Evolutionary conservation across 176 grass and related monocot species (phyloP).

Genomic region (Triticum dicoccoides): DNA sequence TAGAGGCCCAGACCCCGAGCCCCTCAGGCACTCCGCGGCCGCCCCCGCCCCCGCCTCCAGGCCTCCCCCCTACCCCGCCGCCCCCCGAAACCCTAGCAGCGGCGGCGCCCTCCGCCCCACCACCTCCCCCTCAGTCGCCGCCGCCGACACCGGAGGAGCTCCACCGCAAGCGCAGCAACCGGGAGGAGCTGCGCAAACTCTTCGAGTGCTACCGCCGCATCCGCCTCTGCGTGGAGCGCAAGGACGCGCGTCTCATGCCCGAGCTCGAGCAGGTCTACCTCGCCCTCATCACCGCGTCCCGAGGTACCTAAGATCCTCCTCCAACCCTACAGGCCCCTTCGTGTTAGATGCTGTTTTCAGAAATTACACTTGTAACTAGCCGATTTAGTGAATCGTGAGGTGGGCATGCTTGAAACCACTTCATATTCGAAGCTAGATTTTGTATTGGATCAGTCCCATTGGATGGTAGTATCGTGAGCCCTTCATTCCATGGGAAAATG

Average conservation of each 20-base stretch:
- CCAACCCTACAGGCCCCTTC: background rate
- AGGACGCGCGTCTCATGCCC: constrained; percentile 59
- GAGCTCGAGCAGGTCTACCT: constrained; percentile 88
- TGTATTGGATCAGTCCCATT: background rate
- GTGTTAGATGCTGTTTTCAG: background rate
- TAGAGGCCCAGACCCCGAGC: constrained; percentile 28
- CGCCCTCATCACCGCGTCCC: constrained; percentile 72
- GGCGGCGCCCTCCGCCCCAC: constrained; percentile 15
- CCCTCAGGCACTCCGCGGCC: constrained; percentile 20
- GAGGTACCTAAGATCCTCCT: constrained; percentile 44
- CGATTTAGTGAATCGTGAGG: background rate
- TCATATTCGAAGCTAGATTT: background rate
- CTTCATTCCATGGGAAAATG: background rate
- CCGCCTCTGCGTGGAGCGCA: constrained; percentile 49
- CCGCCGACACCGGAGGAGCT: constrained; percentile 47
- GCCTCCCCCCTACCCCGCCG: background rate
- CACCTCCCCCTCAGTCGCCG: constrained; percentile 29
- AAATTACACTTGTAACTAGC: background rate
- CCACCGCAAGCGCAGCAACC: constrained; percentile 58
- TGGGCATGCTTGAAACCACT: constrained; percentile 6
- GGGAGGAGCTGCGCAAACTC: constrained; percentile 60
- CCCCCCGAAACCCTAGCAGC: constrained; percentile 36
- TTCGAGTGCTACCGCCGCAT: constrained; percentile 66
- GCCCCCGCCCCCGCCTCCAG: constrained; percentile 36
- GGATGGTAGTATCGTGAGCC: background rate